Percentiles rank a stretch among this genome's conserved stretches.
Conservation (phyloP, 345 rosid species). For the Gossypium thurberi region DNA sequence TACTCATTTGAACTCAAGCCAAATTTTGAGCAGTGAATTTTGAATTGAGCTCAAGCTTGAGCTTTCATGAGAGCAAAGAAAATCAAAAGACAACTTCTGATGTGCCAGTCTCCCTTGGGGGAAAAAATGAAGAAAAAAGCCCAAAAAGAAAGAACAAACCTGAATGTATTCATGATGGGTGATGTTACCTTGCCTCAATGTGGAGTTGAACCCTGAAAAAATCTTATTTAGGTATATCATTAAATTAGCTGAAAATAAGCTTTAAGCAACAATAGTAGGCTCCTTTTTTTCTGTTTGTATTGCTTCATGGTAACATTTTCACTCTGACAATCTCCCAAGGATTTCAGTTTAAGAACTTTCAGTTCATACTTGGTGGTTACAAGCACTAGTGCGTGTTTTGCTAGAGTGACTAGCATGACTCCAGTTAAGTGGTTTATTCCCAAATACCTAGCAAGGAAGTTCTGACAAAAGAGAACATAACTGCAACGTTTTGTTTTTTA, state of each 20-base stretch:
- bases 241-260: not conserved
- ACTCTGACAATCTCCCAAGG: not conserved
- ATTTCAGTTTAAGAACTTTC: not conserved
- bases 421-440: not conserved
- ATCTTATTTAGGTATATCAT: constrained; percentile 8
- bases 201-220: constrained; percentile 89
- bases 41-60: too few relatives aligned
- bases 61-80: too few relatives aligned
- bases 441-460: not conserved
- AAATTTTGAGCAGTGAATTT: too few relatives aligned
- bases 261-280: not conserved
- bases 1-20: too few relatives aligned
- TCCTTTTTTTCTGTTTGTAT: not conserved
- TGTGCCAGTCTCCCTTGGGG: not conserved
- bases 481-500: too few relatives aligned
- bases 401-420: not conserved
- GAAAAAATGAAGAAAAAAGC: not conserved
- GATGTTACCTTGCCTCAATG: constrained; percentile 91
- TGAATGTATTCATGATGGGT: constrained; percentile 98
- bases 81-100: not conserved
- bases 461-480: not conserved
- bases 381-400: not conserved
- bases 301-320: not conserved
- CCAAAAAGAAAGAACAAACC: constrained; percentile 31
- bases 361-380: not conserved